Conservation (phyloP, 192 early-diverging fungal species). For the Linnemannia zychae region DNA sequence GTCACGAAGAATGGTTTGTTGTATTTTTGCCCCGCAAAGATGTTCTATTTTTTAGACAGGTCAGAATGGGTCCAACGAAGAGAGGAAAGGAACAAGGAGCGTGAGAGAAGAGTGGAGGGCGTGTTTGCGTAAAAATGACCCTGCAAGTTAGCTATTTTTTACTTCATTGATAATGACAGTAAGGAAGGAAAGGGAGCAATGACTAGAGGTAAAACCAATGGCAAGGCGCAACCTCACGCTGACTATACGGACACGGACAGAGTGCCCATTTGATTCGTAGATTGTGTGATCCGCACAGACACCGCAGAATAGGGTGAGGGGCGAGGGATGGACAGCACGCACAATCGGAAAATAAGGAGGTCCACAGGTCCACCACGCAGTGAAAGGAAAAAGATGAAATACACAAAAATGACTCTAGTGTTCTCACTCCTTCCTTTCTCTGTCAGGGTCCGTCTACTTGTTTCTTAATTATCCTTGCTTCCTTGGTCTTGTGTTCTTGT, state of each 20-base stretch:
- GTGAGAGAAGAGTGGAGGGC: neutral
- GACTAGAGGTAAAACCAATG: too few relatives aligned
- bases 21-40: slow-evolving; percentile 78
- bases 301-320: too few relatives aligned
- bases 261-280: neutral
- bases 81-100: neutral
- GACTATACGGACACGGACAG: neutral
- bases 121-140: neutral
- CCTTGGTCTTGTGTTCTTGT: too few relatives aligned
- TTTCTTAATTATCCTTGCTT: neutral
- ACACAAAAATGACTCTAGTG: neutral
- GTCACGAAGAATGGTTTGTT: slow-evolving; percentile 85
- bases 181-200: too few relatives aligned
- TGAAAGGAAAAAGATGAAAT: neutral
- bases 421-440: neutral
- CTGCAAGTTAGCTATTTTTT: too few relatives aligned
- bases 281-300: neutral
- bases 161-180: too few relatives aligned
- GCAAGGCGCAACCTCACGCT: neutral
- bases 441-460: neutral
- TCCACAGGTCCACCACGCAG: too few relatives aligned
- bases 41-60: slow-evolving; percentile 56
- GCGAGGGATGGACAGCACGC: too few relatives aligned
- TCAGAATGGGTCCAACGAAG: slow-evolving; percentile 2
- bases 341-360: too few relatives aligned